These are phyloP conservation scores for Aspergillus floridensis DNA, from an alignment of 2,329 filamentous ascomycete genomes.

Conservation along the genomic window DNA sequence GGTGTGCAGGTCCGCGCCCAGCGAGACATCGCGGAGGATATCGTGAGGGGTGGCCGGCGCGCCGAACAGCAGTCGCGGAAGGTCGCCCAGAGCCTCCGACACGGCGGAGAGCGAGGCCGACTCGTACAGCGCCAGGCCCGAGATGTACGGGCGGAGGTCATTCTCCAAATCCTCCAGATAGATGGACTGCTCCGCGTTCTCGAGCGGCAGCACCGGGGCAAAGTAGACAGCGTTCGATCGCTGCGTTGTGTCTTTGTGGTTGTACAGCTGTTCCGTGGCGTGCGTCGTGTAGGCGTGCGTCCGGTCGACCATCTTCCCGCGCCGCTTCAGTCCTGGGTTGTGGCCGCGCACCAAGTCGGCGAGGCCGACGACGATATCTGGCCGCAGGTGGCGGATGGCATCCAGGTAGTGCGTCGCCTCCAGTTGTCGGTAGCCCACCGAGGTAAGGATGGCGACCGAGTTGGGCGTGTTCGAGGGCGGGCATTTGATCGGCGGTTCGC, in stretches of 20 bases:
- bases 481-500: constrained; percentile 70
- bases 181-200: constrained; percentile 70
- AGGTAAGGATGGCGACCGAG: constrained; percentile 75
- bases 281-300: constrained; percentile 79
- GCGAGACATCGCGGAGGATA: constrained; percentile 69
- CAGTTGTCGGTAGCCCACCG: constrained; percentile 76
- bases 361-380: constrained; percentile 77
- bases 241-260: constrained; percentile 28
- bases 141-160: constrained; percentile 56
- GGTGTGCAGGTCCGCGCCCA: constrained; percentile 77
- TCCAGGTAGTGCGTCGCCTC: constrained; percentile 66
- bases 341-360: constrained; percentile 68
- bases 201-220: constrained; percentile 69
- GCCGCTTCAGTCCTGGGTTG: constrained; percentile 66
- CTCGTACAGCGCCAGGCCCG: constrained; percentile 76
- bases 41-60: constrained; percentile 69
- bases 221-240: constrained; percentile 54
- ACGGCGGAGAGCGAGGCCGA: constrained; percentile 67
- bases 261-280: constrained; percentile 54
- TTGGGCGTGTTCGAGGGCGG: constrained; percentile 67
- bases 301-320: constrained; percentile 78
- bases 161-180: constrained; percentile 75
- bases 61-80: constrained; percentile 75
- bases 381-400: constrained; percentile 62
- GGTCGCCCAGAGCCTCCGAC: constrained; percentile 54